Evolutionary conservation across 441 rosid genomes (phyloP).

Genomic region (Kokia cookei): DNA sequence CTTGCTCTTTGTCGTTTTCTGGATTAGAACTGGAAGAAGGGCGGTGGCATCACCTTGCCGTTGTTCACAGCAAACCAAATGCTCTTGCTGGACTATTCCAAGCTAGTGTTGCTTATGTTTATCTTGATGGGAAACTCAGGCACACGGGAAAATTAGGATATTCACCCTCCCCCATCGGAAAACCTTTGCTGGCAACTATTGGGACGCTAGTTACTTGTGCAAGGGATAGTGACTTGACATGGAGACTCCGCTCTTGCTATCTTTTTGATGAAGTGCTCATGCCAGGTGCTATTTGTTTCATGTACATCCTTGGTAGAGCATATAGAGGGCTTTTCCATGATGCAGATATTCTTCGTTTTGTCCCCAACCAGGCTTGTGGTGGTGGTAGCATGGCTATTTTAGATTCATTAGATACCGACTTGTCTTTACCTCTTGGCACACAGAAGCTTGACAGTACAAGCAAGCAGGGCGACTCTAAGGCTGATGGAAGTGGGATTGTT

Average conservation of each 20-base stretch:
- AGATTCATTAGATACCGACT: constrained; percentile 82
- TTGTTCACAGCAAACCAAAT: constrained; percentile 99
- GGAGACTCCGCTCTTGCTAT: constrained; percentile 98
- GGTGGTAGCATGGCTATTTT: constrained; percentile 99
- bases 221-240: constrained; percentile 73
- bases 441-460: constrained; percentile 67
- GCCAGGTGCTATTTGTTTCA: constrained; percentile 93
- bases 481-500: constrained; percentile 98
- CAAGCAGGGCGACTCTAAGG: constrained; percentile 77
- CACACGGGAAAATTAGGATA: constrained; percentile 98
- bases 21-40: constrained; percentile 95
- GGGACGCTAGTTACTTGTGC: constrained; percentile 87
- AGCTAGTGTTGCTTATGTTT: constrained; percentile 96
- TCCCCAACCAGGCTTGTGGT: constrained; percentile 99
- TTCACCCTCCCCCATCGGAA: constrained; percentile 97
- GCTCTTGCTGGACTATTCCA: constrained; percentile 99
- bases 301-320: constrained; percentile 99
- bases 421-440: constrained; percentile 55
- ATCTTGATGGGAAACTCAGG: constrained; percentile 95
- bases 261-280: constrained; percentile 99
- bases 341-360: constrained; percentile 90
- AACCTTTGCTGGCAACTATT: constrained; percentile 86
- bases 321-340: constrained; percentile 99
- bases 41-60: constrained; percentile 99
- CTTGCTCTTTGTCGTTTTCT: constrained; percentile 85